A percentile compares a stretch with the other conserved stretches of the same genome.
Conservation (phyloP, 805 yeast genomes). For the Jamesozyma lodderae region DNA sequence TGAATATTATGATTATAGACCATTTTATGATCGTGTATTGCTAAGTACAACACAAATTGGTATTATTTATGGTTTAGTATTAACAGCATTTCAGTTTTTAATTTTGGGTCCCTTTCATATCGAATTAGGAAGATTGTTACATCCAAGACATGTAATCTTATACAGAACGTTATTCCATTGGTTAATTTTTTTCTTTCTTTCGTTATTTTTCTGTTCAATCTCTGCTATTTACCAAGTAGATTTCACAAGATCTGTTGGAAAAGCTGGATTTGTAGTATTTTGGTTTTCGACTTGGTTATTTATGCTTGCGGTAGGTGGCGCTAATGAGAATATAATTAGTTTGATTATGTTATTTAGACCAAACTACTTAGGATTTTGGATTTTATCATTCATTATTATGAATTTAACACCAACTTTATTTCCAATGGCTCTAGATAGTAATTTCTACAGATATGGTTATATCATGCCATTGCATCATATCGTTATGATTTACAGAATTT, state of each 20-base stretch:
- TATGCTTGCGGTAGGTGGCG: conserved; percentile 70
- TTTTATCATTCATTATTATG: conserved; percentile 56
- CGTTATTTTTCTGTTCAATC: conserved; percentile 50
- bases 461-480: conserved; percentile 63
- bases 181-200: conserved; percentile 43
- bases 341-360: conserved; percentile 47
- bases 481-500: conserved; percentile 49
- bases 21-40: conserved; percentile 42
- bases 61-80: conserved; percentile 56
- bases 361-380: conserved; percentile 61
- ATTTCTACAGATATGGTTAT: conserved; percentile 54
- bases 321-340: conserved; percentile 56
- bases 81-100: conserved; percentile 62
- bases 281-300: conserved; percentile 64
- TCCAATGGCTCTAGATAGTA: conserved; percentile 49
- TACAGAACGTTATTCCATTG: conserved; percentile 45
- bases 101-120: conserved; percentile 51
- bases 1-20: conserved; percentile 37
- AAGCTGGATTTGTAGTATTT: conserved; percentile 61
- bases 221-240: conserved; percentile 62
- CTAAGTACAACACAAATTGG: conserved; percentile 70
- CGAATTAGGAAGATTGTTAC: conserved; percentile 38
- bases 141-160: conserved; percentile 37
- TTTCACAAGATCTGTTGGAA: conserved; percentile 50
- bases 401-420: conserved; percentile 64